Evolutionary conservation across 768 basidiomycete species (phyloP).

Genomic region (Leccinum arenicola): DNA sequence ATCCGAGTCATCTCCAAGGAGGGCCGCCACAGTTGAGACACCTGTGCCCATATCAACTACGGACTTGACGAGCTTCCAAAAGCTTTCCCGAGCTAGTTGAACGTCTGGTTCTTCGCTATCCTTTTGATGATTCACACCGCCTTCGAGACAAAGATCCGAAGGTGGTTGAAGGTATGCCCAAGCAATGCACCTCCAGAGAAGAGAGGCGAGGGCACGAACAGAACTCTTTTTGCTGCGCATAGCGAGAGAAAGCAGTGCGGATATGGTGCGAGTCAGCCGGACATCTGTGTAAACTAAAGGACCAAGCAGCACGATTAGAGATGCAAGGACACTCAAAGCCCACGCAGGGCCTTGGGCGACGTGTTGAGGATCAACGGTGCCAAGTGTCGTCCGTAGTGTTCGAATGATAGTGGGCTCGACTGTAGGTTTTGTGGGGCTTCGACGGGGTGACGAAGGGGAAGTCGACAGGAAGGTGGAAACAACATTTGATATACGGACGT

Average conservation of each 20-base stretch:
- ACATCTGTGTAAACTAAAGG: slow-evolving; percentile 46
- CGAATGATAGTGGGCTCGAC: slow-evolving; percentile 56
- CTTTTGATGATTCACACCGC: slow-evolving; percentile 19
- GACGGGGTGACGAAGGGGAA: slow-evolving; percentile 33
- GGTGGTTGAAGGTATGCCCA: slow-evolving; percentile 69
- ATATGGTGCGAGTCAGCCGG: slow-evolving; percentile 44
- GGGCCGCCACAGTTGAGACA: slow-evolving; percentile 50
- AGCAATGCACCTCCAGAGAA: slow-evolving; percentile 62
- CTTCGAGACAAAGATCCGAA: slow-evolving; percentile 21
- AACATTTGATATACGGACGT: slow-evolving; percentile 50
- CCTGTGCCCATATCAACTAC: slow-evolving; percentile 62
- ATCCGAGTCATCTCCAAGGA: slow-evolving; percentile 42
- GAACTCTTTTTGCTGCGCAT: slow-evolving; percentile 63
- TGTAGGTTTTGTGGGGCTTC: slow-evolving; percentile 33
- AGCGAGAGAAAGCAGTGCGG: slow-evolving; percentile 50
- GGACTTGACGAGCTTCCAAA: slow-evolving; percentile 49
- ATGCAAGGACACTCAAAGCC: slow-evolving; percentile 66
- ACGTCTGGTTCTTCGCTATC: slow-evolving; percentile 26
- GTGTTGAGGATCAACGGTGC: slow-evolving; percentile 50
- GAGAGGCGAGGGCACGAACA: slow-evolving; percentile 56
- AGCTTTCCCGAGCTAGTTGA: slow-evolving; percentile 31
- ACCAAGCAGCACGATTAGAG: slow-evolving; percentile 64
- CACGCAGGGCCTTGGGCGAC: slow-evolving; percentile 78
- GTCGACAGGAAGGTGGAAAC: slow-evolving; percentile 50
- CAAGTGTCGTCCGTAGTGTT: slow-evolving; percentile 63